Evolutionary conservation across 2,329 filamentous ascomycete genomes (phyloP).

Genomic region (Elsinoe batatas): DNA sequence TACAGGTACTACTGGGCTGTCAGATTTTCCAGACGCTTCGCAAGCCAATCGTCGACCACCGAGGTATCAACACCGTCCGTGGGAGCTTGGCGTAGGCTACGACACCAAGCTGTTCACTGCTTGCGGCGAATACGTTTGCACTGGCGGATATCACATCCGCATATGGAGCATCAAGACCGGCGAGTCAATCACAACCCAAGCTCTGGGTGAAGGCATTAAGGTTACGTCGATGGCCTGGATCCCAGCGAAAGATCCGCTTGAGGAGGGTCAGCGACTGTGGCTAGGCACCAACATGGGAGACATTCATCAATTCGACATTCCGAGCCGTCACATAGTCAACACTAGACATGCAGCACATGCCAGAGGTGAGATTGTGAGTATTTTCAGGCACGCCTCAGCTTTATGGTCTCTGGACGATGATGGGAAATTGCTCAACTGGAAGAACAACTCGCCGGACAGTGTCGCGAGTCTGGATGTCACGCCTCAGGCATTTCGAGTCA

Average conservation of each 20-base stretch:
- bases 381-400: constrained; percentile 76
- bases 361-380: constrained; percentile 69
- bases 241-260: constrained; percentile 62
- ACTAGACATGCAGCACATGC: constrained; percentile 65
- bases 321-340: constrained; percentile 57
- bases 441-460: constrained; percentile 58
- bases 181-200: constrained; percentile 67
- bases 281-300: constrained; percentile 83
- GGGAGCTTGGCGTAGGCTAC: constrained; percentile 73
- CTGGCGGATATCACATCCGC: constrained; percentile 74
- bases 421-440: constrained; percentile 80
- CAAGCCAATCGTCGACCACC: constrained; percentile 78
- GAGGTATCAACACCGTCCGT: constrained; percentile 58
- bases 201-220: constrained; percentile 76
- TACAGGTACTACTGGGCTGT: constrained; percentile 11
- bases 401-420: constrained; percentile 92
- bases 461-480: constrained; percentile 64
- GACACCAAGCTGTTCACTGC: constrained; percentile 80
- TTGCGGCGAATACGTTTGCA: constrained; percentile 79
- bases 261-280: constrained; percentile 78
- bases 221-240: constrained; percentile 78
- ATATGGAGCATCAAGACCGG: constrained; percentile 82
- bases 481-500: constrained; percentile 68
- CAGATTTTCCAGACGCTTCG: constrained; percentile 72
- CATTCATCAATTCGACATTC: constrained; percentile 77